A percentile compares a stretch with the other conserved stretches of the same genome.
Evolutionary conservation across 805 yeast species (phyloP).

Genomic region (Metschnikowia borealis): DNA sequence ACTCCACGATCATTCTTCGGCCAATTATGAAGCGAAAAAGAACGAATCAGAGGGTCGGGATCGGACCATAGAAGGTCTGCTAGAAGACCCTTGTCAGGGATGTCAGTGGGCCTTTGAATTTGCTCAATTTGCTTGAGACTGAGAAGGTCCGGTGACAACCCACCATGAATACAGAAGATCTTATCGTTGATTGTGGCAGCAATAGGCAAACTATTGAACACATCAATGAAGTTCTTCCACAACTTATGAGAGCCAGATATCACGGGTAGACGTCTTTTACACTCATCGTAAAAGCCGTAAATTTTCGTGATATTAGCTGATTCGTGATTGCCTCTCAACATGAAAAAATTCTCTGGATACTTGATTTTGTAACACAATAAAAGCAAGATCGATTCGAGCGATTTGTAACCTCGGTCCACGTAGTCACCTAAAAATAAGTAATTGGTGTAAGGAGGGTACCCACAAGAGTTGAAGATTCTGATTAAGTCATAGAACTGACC

Average conservation of each 20-base stretch:
- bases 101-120: slow-evolving; percentile 77
- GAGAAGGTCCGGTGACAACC: slow-evolving; percentile 67
- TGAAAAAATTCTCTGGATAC: slow-evolving; percentile 58
- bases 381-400: slow-evolving; percentile 51
- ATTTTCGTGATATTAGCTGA: slow-evolving; percentile 55
- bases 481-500: slow-evolving; percentile 57
- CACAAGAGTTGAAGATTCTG: slow-evolving; percentile 54
- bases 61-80: slow-evolving; percentile 84
- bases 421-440: slow-evolving; percentile 57
- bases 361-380: slow-evolving; percentile 52
- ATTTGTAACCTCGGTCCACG: slow-evolving; percentile 57
- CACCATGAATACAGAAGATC: slow-evolving; percentile 64
- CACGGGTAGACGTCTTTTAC: slow-evolving; percentile 46
- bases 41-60: slow-evolving; percentile 50
- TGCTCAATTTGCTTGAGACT: slow-evolving; percentile 64
- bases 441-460: slow-evolving; percentile 55
- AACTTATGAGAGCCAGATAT: slow-evolving; percentile 30
- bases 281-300: slow-evolving; percentile 60
- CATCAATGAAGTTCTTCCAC: slow-evolving; percentile 54
- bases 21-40: slow-evolving; percentile 51
- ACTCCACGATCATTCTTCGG: slow-evolving; percentile 82
- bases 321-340: slow-evolving; percentile 59
- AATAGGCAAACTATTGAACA: slow-evolving; percentile 54
- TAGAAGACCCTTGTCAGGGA: slow-evolving; percentile 73
- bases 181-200: slow-evolving; percentile 60